These are phyloP conservation scores for Amoebophrya sp. DNA, from an alignment of 169 alveolate genomes.

Conservation along the genomic window DNA sequence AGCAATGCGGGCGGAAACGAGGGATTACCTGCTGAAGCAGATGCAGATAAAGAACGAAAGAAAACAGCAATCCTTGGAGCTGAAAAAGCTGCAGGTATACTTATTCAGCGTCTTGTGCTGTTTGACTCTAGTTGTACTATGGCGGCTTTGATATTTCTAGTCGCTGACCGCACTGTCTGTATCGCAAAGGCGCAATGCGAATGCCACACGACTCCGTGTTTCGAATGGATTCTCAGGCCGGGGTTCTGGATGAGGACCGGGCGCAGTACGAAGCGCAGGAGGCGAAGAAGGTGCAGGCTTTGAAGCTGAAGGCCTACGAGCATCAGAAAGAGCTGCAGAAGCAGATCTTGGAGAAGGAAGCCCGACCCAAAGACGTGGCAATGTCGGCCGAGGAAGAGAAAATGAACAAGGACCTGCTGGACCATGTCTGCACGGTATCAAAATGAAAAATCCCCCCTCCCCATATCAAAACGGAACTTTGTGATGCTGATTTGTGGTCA, in stretches of 20 bases:
- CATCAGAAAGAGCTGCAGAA: slow-evolving; percentile 13
- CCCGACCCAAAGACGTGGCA: slow-evolving; percentile 19
- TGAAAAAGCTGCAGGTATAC: not conserved
- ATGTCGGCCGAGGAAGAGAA: slow-evolving; percentile 2
- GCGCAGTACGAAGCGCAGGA: not conserved
- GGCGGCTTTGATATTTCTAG: too few species aligned
- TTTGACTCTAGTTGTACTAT: too few species aligned
- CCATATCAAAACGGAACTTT: too few species aligned
- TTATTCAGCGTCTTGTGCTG: too few species aligned
- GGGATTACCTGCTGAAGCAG: slow-evolving; percentile 1
- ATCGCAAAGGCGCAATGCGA: too few species aligned
- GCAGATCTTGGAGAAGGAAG: not conserved
- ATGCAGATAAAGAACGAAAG: not conserved
- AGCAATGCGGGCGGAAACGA: not conserved
- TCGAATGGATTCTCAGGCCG: not conserved
- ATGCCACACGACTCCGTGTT: too few species aligned
- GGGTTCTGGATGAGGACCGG: not conserved
- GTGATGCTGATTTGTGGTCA: too few species aligned
- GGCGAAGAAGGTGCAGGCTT: not conserved
- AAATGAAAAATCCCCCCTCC: too few species aligned
- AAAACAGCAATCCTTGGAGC: not conserved
- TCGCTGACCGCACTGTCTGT: too few species aligned
- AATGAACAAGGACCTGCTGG: not conserved
- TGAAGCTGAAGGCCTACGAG: slow-evolving; percentile 3
- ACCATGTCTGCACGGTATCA: slow-evolving; percentile 6